phyloP scores from a whole-genome alignment of 352 stramenopile genomes.

The Pythium dissimile region DNA sequence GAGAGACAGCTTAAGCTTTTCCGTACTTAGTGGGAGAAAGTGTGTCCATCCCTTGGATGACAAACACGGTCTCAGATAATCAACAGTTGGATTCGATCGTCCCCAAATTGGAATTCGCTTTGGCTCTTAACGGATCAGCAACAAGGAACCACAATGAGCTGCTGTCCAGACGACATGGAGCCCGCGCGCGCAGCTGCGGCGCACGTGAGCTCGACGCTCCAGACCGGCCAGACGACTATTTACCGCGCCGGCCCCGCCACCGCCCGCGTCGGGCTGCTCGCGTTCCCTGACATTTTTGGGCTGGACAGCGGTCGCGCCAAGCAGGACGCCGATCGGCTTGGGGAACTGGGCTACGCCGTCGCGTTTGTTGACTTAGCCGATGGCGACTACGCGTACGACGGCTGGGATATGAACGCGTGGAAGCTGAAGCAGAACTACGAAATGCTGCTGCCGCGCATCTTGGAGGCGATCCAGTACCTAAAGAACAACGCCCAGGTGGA shows the following conservation, averaged over 20 bases:
- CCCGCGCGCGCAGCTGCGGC: constrained; percentile 12
- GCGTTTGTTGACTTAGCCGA: constrained; percentile 37
- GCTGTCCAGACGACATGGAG: constrained; percentile 36
- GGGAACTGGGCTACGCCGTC: constrained; percentile 43
- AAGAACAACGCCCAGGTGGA: constrained; percentile 25
- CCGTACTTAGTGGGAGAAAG: too few species aligned
- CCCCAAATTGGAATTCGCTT: too few species aligned
- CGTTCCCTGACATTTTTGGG: constrained; percentile 48
- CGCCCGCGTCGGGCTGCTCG: constrained; percentile 31
- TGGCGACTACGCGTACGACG: constrained; percentile 27
- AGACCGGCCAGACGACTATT: constrained; percentile 28
- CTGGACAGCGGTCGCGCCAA: constrained; percentile 49
- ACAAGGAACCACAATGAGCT: constrained; percentile 23
- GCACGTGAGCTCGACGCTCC: constrained; percentile 21
- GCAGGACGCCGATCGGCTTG: constrained; percentile 41
- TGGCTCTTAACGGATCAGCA: too few species aligned
- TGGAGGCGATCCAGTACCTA: constrained; percentile 29
- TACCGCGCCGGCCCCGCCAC: constrained; percentile 31
- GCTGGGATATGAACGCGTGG: constrained; percentile 20
- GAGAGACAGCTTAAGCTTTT: too few species aligned
- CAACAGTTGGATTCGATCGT: too few species aligned
- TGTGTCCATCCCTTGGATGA: too few species aligned
- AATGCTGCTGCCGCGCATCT: constrained; percentile 12
- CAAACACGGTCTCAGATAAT: too few species aligned
- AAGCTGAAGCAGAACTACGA: constrained; percentile 19